Evolutionary conservation across 306 rosid species (phyloP).

Genomic region (Ammopiptanthus mongolicus): DNA sequence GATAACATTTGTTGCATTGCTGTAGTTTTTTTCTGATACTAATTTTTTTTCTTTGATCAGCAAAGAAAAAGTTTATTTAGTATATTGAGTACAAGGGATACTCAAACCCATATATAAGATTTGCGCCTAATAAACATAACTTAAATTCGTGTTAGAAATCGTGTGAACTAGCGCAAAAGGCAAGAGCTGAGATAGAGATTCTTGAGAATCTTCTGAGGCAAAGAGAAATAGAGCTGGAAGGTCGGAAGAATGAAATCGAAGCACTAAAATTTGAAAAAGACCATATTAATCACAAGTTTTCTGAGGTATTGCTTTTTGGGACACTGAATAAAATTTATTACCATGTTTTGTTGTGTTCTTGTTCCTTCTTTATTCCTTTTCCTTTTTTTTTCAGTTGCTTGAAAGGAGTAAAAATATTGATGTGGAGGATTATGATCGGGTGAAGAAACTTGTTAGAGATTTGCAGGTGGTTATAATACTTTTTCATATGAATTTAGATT

Average conservation of each 20-base stretch:
- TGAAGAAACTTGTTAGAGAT: constrained; percentile 56
- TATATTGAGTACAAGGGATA: too few relatives aligned
- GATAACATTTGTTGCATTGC: not conserved
- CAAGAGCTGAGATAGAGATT: constrained; percentile 48
- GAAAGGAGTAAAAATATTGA: constrained; percentile 64
- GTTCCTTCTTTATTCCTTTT: not conserved
- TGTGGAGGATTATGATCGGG: constrained; percentile 68
- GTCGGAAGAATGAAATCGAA: constrained; percentile 61
- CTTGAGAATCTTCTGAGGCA: constrained; percentile 57
- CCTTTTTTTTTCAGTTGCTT: constrained; percentile 42
- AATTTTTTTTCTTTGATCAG: too few relatives aligned
- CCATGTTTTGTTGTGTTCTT: not conserved
- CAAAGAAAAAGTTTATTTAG: too few relatives aligned
- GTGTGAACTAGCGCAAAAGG: constrained; percentile 62
- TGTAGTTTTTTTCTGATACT: not conserved
- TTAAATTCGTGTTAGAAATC: constrained; percentile 53
- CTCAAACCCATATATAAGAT: too few relatives aligned
- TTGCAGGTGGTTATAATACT: constrained; percentile 48
- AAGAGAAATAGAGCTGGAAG: constrained; percentile 54
- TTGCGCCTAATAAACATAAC: not conserved
- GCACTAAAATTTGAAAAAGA: constrained; percentile 51
- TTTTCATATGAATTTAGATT: not conserved
- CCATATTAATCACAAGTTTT: constrained; percentile 45
- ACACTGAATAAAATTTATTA: not conserved
- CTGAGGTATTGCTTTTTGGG: constrained; percentile 62